Evolutionary conservation across 1,284 basidiomycete species (phyloP).

Genomic region (Afroboletus lepidellus): DNA sequence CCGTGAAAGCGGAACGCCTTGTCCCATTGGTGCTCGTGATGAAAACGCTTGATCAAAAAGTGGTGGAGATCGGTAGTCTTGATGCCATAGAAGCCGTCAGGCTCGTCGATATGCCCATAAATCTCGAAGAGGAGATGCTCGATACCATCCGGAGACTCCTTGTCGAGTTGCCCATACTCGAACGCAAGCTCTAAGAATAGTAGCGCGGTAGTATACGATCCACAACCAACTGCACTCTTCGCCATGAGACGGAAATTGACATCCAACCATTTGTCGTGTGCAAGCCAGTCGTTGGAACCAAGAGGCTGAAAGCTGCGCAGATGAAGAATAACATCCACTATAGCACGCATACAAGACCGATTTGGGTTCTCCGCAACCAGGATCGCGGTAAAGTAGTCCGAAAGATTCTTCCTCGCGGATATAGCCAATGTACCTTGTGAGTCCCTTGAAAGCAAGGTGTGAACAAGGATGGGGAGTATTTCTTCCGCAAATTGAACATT

Average conservation of each 20-base stretch:
- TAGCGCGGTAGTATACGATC: constrained; percentile 85
- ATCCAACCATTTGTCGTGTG: constrained; percentile 82
- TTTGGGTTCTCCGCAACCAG: constrained; percentile 46
- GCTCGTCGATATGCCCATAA: constrained; percentile 94
- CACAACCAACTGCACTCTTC: constrained; percentile 72
- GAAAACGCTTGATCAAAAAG: constrained; percentile 81
- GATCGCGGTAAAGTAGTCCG: constrained; percentile 63
- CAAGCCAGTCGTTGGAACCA: constrained; percentile 50
- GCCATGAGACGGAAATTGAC: constrained; percentile 76
- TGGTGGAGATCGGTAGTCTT: constrained; percentile 70
- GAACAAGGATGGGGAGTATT: constrained; percentile 74
- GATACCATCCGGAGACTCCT: constrained; percentile 31
- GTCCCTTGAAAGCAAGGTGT: constrained; percentile 59
- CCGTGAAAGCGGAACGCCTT: constrained; percentile 90
- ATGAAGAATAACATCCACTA: constrained; percentile 81
- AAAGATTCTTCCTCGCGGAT: constrained; percentile 40
- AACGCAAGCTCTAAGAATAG: constrained; percentile 84
- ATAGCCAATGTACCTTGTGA: not conserved
- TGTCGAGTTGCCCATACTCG: constrained; percentile 45
- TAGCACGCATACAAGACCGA: constrained; percentile 52
- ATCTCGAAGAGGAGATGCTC: constrained; percentile 85
- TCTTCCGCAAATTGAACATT: constrained; percentile 62
- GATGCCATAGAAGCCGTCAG: constrained; percentile 97
- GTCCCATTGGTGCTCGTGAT: constrained; percentile 91
- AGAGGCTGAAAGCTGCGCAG: constrained; percentile 65